phyloP scores from a whole-genome alignment of 192 early-diverging fungal species.

The Pilaira anomala region DNA sequence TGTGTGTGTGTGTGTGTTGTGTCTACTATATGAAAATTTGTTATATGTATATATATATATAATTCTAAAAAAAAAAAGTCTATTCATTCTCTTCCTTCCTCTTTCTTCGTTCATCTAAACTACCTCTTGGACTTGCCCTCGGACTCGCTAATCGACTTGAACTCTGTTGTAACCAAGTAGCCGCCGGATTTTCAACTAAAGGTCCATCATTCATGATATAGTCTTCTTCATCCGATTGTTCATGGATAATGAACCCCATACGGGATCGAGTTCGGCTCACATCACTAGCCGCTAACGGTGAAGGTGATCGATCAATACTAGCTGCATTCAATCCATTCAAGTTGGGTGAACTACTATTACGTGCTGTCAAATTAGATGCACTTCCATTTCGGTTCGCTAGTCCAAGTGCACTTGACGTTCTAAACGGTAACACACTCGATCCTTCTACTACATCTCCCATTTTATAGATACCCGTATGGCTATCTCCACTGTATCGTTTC shows the following conservation, averaged over 20 bases:
- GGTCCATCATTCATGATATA: constrained; percentile 10
- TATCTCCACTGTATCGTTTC: constrained; percentile 41
- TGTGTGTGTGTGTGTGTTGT: no score
- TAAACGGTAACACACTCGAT: constrained; percentile 19
- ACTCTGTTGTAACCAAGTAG: neutral
- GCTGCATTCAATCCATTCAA: constrained; percentile 3
- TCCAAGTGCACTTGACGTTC: constrained; percentile 20
- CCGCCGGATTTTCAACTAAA: neutral
- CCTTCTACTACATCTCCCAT: constrained; percentile 6
- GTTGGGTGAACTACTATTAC: constrained; percentile 24
- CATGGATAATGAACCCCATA: constrained; percentile 31
- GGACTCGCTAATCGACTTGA: constrained; percentile 15
- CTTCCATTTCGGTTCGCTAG: constrained; percentile 28
- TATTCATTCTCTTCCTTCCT: neutral
- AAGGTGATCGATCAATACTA: constrained; percentile 10
- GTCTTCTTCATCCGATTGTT: constrained; percentile 32
- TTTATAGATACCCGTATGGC: constrained; percentile 12
- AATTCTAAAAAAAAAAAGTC: no score
- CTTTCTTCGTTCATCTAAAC: constrained; percentile 26
- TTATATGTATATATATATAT: no score
- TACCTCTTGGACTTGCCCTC: constrained; percentile 17
- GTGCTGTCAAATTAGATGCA: constrained; percentile 20
- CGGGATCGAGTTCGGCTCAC: constrained; percentile 22
- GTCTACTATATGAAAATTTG: no score
- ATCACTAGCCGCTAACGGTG: neutral